Percentiles rank a stretch among this genome's conserved stretches.
These are phyloP conservation scores for Rutstroemia sydowiana DNA, from an alignment of 2,329 filamentous ascomycete species.

Conservation along the genomic window DNA sequence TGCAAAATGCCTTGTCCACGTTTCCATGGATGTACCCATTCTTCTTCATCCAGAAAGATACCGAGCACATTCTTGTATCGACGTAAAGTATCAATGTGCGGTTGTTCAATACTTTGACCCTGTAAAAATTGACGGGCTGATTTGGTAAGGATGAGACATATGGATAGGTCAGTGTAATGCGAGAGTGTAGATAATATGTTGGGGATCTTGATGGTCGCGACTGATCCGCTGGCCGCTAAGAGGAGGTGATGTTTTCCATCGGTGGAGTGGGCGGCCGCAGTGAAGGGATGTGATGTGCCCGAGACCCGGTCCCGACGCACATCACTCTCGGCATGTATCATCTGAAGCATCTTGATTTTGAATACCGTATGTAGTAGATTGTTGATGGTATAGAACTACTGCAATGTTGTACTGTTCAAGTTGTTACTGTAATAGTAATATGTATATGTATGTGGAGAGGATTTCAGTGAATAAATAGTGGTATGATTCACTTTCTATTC, in stretches of 20 bases:
- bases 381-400: no score
- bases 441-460: no score
- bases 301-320: constrained; percentile 5
- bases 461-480: no score
- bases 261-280: constrained; percentile 29
- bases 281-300: constrained; percentile 15
- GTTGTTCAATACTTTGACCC: constrained; percentile 72
- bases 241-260: constrained; percentile 55
- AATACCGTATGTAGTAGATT: neutral
- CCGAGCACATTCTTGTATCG: constrained; percentile 66
- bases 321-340: constrained; percentile 14
- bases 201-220: constrained; percentile 83
- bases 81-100: constrained; percentile 52
- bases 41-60: constrained; percentile 76
- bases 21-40: constrained; percentile 74
- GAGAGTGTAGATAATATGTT: constrained; percentile 56
- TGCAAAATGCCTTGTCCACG: constrained; percentile 77
- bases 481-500: neutral
- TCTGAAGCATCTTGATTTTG: constrained; percentile 17
- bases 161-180: constrained; percentile 51
- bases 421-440: no score
- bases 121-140: constrained; percentile 68
- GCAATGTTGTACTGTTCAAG: no score
- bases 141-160: constrained; percentile 75
- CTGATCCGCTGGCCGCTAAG: constrained; percentile 61